Evolutionary conservation across 2,329 filamentous ascomycete species (phyloP).

Genomic region (Apiospora kogelbergensis): DNA sequence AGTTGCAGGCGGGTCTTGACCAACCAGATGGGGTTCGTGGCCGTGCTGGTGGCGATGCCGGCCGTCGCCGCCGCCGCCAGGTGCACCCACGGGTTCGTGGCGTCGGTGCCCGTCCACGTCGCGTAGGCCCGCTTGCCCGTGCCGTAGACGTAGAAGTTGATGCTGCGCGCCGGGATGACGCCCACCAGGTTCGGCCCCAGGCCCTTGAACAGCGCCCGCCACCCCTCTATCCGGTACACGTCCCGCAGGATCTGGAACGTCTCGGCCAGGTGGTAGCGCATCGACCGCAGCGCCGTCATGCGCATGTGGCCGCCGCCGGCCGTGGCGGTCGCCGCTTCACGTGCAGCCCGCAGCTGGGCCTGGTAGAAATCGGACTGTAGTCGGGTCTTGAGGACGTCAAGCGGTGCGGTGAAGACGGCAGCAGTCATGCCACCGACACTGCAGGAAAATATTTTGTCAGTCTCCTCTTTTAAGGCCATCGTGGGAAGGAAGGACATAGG

Average conservation of each 20-base stretch:
- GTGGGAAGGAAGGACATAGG: background rate
- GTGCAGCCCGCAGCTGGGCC: constrained; percentile 69
- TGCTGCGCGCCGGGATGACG: constrained; percentile 84
- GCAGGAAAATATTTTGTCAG: constrained; percentile 9
- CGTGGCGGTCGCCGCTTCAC: constrained; percentile 49
- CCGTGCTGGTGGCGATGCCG: constrained; percentile 83
- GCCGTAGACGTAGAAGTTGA: constrained; percentile 93
- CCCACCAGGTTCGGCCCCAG: constrained; percentile 87
- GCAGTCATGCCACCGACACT: constrained; percentile 90
- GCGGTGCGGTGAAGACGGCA: constrained; percentile 86
- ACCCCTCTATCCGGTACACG: constrained; percentile 79
- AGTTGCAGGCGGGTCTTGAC: constrained; percentile 92
- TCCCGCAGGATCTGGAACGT: constrained; percentile 82
- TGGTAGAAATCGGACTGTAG: constrained; percentile 96
- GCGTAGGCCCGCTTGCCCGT: constrained; percentile 85
- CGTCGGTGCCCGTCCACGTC: constrained; percentile 68
- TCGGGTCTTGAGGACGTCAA: constrained; percentile 91
- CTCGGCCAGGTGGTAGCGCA: constrained; percentile 75
- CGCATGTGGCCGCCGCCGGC: constrained; percentile 41
- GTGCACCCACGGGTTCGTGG: constrained; percentile 75
- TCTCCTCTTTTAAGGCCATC: background rate
- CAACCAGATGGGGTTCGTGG: constrained; percentile 95
- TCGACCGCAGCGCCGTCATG: constrained; percentile 65
- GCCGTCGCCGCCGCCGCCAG: constrained; percentile 74
- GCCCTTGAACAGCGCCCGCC: constrained; percentile 88